Percentiles rank a stretch among this genome's conserved stretches.
phyloP scores from a whole-genome alignment of 352 stramenopile species.

The Globisporangium radiosum region DNA sequence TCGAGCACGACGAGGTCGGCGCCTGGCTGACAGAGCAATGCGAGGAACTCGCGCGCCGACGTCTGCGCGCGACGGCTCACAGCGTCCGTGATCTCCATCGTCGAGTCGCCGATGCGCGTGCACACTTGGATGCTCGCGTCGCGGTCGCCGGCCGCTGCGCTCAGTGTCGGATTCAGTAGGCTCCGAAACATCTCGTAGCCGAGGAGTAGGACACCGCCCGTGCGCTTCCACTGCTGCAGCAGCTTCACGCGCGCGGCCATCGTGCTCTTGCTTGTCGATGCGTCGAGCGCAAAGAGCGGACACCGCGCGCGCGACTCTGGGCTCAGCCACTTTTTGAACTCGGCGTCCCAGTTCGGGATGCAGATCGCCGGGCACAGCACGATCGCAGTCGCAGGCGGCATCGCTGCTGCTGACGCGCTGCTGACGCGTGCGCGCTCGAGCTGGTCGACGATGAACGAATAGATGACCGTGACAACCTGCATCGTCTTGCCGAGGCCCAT shows the following conservation, averaged over 20 bases:
- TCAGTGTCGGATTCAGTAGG: slow-evolving; percentile 63
- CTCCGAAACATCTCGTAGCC: slow-evolving; percentile 89
- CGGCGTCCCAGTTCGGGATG: slow-evolving; percentile 96
- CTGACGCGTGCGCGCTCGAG: slow-evolving; percentile 14
- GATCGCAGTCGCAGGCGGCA: slow-evolving; percentile 49
- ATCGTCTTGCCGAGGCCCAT: slow-evolving; percentile 89
- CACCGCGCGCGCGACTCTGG: slow-evolving; percentile 43
- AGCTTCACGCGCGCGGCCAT: slow-evolving; percentile 40
- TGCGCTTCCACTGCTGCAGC: slow-evolving; percentile 65
- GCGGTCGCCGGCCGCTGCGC: slow-evolving; percentile 17
- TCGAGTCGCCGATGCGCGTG: slow-evolving; percentile 50
- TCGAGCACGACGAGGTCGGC: slow-evolving; percentile 81
- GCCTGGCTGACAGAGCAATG: slow-evolving; percentile 53
- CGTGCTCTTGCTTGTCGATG: slow-evolving; percentile 47
- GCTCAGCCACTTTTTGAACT: slow-evolving; percentile 96
- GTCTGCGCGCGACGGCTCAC: slow-evolving; percentile 47
- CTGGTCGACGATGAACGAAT: slow-evolving; percentile 70
- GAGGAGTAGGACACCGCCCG: slow-evolving; percentile 77
- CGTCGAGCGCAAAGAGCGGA: slow-evolving; percentile 56
- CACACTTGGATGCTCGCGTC: slow-evolving; percentile 57
- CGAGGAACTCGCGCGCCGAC: slow-evolving; percentile 39
- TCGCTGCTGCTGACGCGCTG: not conserved
- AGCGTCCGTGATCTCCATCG: slow-evolving; percentile 57
- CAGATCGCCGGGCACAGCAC: slow-evolving; percentile 95
- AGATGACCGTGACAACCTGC: slow-evolving; percentile 80